Evolutionary conservation across 2,329 filamentous ascomycete species (phyloP), one percentile per base, ranked within the genome.

Genomic region (Alternaria arbusti): DNA sequence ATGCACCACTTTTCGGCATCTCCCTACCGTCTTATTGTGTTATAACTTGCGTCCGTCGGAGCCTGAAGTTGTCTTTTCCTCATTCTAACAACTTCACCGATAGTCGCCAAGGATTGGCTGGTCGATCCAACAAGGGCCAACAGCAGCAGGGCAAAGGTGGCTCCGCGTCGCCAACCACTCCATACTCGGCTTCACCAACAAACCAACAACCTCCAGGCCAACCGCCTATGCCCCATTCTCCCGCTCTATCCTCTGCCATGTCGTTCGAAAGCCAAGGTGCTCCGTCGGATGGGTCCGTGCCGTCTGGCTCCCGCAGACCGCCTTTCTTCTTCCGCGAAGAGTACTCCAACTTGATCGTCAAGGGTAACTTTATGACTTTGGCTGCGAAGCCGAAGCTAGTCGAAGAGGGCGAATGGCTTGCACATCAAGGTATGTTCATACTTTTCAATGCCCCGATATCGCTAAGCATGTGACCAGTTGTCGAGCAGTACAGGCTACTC

Each of bases 281-380:
- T 47, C 70, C 73, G 28, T 67, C 71, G 57, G 76, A 80, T 60
- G 75, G 75, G 62, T 74, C 76, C 66, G 70, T 76, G 62, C 70
- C 70, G n/a, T 70, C 76, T 64, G 66, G 89, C 75, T 88, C 90
- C 70, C 84, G 92, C 63, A 90, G 90, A 63, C 86, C 88, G 44
- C 92, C 92, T 15, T 83, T 92, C 65, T 94, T 92, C 89, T 88
- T 94, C 74, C 90, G 92, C 74, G 86, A 90, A 59, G 83, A 88
- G 65, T 91, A 92, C 77, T 90, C 91, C 58, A 92, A 91, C 78
- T 89, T 97, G 75, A 97, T 97, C 69, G 94, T 97, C 75, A 97
- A 95, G 84, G 95, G 95, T 63, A 98, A 97, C 83, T 97, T 98
- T 79, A 93, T 97, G 90, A 97, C 95, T 11, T 83, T 98, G 63